phyloP scores from a whole-genome alignment of 2,329 filamentous ascomycete genomes.

The Pyrenophora teres region DNA sequence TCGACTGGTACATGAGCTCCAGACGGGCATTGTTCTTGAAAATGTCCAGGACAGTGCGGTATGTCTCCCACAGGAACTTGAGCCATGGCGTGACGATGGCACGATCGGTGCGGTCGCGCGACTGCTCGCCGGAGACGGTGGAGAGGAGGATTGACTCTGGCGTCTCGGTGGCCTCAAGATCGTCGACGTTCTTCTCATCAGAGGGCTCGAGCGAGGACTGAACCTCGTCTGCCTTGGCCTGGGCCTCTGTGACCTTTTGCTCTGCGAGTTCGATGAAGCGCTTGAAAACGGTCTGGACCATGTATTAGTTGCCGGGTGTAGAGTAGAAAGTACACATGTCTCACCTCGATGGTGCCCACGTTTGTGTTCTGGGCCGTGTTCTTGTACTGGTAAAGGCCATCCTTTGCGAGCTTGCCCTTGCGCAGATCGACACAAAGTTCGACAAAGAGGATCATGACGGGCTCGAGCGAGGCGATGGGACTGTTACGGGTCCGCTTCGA shows the following conservation, averaged over 20 bases:
- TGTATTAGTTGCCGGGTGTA: slow-evolving; percentile 14
- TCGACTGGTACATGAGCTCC: slow-evolving; percentile 97
- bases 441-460: slow-evolving; percentile 97
- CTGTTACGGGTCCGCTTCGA: slow-evolving; percentile 98
- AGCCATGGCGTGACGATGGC: slow-evolving; percentile 99
- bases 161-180: slow-evolving; percentile 95
- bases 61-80: slow-evolving; percentile 99
- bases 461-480: slow-evolving; percentile 93
- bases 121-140: slow-evolving; percentile 97
- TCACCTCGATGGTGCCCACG: slow-evolving; percentile 93
- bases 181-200: slow-evolving; percentile 78
- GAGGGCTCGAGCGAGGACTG: slow-evolving; percentile 84
- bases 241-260: slow-evolving; percentile 92
- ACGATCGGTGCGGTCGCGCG: slow-evolving; percentile 93
- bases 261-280: slow-evolving; percentile 98
- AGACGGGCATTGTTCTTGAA: slow-evolving; percentile 98
- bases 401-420: slow-evolving; percentile 98
- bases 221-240: slow-evolving; percentile 93
- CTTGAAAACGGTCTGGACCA: slow-evolving; percentile 75
- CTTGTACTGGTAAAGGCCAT: slow-evolving; percentile 99
- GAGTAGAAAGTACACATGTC: not conserved
- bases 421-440: slow-evolving; percentile 95
- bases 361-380: slow-evolving; percentile 99
- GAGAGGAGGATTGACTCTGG: slow-evolving; percentile 97
- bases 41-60: slow-evolving; percentile 96